Conservation (phyloP, 352 stramenopile species). For the Phytopythium kandeliae region DNA sequence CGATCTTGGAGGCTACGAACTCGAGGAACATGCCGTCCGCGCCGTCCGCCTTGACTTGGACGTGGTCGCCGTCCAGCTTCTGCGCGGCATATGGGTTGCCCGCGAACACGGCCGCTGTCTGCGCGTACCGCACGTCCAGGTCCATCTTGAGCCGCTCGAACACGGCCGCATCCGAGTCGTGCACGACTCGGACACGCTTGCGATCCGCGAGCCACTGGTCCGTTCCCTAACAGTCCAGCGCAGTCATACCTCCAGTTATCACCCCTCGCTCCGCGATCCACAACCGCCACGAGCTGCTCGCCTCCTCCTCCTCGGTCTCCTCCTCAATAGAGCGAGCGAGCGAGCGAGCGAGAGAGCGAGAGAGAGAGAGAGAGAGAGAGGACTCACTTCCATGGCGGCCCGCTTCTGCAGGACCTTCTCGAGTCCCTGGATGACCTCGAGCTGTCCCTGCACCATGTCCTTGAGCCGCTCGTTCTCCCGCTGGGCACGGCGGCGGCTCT, state of each 20-base stretch:
- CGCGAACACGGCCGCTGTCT: slow-evolving; percentile 12
- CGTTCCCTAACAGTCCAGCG: slow-evolving; percentile 6
- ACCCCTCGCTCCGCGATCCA: no score
- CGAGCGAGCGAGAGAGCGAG: no score
- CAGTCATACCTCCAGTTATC: background rate
- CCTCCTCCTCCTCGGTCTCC: no score
- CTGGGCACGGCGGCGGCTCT: slow-evolving; percentile 19
- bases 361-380: no score
- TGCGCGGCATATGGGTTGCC: slow-evolving; percentile 8
- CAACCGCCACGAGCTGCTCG: no score
- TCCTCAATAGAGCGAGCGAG: no score
- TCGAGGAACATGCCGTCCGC: slow-evolving; percentile 26
- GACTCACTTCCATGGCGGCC: slow-evolving; percentile 10
- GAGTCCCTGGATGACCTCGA: slow-evolving; percentile 18
- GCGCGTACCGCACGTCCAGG: slow-evolving; percentile 15
- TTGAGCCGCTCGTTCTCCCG: slow-evolving; percentile 32
- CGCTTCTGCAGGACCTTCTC: slow-evolving; percentile 26
- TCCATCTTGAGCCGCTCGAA: slow-evolving; percentile 14
- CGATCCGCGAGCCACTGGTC: slow-evolving; percentile 10
- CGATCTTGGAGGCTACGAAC: slow-evolving; percentile 18
- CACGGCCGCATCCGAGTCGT: slow-evolving; percentile 13
- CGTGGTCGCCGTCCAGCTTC: slow-evolving; percentile 14
- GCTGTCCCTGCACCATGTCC: slow-evolving; percentile 22
- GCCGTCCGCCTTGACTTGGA: slow-evolving; percentile 23
- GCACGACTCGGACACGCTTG: slow-evolving; percentile 15